Evolutionary conservation across 208 protist species (phyloP).

Genomic region (Trypanosoma platydactyli): DNA sequence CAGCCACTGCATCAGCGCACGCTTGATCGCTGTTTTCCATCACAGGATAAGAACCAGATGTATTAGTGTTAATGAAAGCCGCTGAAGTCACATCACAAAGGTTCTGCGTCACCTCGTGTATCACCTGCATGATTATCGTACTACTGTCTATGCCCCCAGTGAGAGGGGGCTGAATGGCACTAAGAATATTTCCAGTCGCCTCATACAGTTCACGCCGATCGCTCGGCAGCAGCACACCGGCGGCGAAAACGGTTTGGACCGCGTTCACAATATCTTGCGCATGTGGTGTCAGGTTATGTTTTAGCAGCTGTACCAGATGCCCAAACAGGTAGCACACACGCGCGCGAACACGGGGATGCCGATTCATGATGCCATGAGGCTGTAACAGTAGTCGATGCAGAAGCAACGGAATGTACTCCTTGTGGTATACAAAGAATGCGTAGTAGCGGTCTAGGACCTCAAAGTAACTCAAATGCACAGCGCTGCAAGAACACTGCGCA

Average conservation of each 20-base stretch:
- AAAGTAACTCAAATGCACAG: conserved; percentile 76
- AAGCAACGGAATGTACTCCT: conserved; percentile 49
- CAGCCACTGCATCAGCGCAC: conserved; percentile 36
- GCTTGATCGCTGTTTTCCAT: conserved; percentile 2
- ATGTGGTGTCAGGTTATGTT: conserved; percentile 36
- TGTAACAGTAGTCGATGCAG: conserved; percentile 68
- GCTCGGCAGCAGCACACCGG: conserved; percentile 32
- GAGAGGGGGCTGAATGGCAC: conserved; percentile 13
- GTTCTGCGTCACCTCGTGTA: conserved; percentile 6
- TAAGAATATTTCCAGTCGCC: conserved; percentile 61
- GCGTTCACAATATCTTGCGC: conserved; percentile 60
- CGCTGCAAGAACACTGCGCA: conserved; percentile 23
- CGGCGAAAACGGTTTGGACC: conserved; percentile 51
- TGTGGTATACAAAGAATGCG: conserved; percentile 67
- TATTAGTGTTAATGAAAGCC: background rate
- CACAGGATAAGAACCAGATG: background rate
- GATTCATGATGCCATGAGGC: conserved; percentile 67
- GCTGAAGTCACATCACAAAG: conserved; percentile 6
- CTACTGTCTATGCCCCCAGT: conserved; percentile 1
- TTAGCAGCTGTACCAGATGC: conserved; percentile 63
- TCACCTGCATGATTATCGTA: conserved; percentile 25
- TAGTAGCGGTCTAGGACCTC: conserved; percentile 74
- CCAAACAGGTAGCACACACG: conserved; percentile 77
- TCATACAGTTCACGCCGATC: conserved; percentile 76
- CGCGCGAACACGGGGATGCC: conserved; percentile 46